These are phyloP conservation scores for Knoxia roxburghii DNA, from an alignment of 257 asterid species.

Conservation along the genomic window DNA sequence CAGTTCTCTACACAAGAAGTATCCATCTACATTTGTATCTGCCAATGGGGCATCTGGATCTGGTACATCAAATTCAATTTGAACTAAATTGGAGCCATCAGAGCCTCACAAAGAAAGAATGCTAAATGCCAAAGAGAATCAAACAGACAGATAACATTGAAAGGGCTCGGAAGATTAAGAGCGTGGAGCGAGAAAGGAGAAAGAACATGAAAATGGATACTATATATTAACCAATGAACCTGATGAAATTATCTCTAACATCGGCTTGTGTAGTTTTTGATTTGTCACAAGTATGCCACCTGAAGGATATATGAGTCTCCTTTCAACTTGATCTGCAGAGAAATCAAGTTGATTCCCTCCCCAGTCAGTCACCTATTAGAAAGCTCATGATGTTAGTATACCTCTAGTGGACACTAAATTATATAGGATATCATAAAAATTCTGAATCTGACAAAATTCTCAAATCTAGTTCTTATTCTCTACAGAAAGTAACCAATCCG, in stretches of 20 bases:
- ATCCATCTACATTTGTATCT: background rate
- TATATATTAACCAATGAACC: slow-evolving; percentile 22
- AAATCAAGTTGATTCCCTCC: slow-evolving; percentile 58
- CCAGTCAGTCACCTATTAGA: slow-evolving; percentile 85
- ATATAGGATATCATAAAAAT: background rate
- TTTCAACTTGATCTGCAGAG: slow-evolving; percentile 53
- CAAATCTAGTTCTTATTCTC: background rate
- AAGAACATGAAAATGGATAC: background rate
- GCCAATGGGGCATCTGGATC: background rate
- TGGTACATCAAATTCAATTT: background rate
- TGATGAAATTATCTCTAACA: slow-evolving; percentile 51
- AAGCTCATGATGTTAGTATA: background rate
- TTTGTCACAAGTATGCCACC: slow-evolving; percentile 82
- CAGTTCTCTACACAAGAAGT: background rate
- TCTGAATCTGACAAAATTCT: background rate
- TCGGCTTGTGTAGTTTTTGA: slow-evolving; percentile 42
- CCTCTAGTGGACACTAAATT: background rate
- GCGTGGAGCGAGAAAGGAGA: background rate
- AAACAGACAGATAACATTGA: background rate
- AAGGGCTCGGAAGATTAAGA: background rate
- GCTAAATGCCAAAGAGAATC: background rate
- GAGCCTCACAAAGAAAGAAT: background rate
- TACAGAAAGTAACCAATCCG: background rate
- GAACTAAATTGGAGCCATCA: background rate
- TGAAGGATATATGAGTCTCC: slow-evolving; percentile 63